These are phyloP conservation scores for Discostella pseudostelligera DNA, from an alignment of 108 stramenopile genomes.

Conservation along the genomic window DNA sequence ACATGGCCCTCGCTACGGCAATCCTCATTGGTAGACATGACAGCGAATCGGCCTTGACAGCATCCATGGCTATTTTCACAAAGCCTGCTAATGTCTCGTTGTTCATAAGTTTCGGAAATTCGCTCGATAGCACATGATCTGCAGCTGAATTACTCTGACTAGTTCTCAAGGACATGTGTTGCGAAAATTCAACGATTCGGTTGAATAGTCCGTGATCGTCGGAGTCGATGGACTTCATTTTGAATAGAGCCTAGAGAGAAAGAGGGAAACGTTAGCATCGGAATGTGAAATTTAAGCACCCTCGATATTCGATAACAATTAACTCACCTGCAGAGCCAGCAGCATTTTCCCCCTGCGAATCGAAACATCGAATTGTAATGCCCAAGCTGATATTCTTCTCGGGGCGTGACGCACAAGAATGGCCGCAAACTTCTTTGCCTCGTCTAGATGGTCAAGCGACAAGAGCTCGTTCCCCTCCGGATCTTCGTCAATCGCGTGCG, in stretches of 20 bases:
- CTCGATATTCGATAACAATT: too few species aligned
- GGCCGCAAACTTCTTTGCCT: slow-evolving; percentile 76
- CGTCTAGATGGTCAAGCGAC: slow-evolving; percentile 74
- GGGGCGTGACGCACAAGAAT: slow-evolving; percentile 81
- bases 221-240: slow-evolving; percentile 51
- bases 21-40: slow-evolving; percentile 51
- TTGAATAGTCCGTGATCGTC: slow-evolving; percentile 49
- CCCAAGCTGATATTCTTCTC: slow-evolving; percentile 72
- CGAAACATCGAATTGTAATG: slow-evolving; percentile 87
- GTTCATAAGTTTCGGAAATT: slow-evolving; percentile 50
- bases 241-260: slow-evolving; percentile 53
- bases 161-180: slow-evolving; percentile 28
- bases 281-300: neutral
- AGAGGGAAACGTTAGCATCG: neutral
- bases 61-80: slow-evolving; percentile 45
- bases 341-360: slow-evolving; percentile 87
- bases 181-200: slow-evolving; percentile 70
- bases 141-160: slow-evolving; percentile 35
- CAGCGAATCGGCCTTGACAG: slow-evolving; percentile 34
- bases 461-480: slow-evolving; percentile 85
- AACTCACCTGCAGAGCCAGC: slow-evolving; percentile 81
- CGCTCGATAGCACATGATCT: slow-evolving; percentile 50
- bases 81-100: slow-evolving; percentile 49
- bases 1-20: slow-evolving; percentile 66
- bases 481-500: slow-evolving; percentile 75